phyloP scores from a whole-genome alignment of 352 stramenopile species.

The Pythium vanterpoolii region DNA sequence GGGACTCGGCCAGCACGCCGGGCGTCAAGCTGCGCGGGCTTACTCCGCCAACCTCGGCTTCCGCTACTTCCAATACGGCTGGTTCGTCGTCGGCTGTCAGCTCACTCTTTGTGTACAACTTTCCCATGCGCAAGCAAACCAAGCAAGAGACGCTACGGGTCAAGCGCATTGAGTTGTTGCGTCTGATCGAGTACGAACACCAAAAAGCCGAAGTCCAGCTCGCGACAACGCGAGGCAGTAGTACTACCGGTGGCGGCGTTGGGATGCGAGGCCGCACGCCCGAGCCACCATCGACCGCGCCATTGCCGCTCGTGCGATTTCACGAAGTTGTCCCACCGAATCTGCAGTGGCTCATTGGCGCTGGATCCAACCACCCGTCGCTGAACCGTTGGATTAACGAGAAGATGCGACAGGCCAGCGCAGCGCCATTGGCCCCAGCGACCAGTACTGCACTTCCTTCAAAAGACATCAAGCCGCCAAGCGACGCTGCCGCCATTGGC shows the following conservation, averaged over 20 bases:
- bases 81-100: neutral
- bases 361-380: conserved; percentile 43
- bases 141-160: conserved; percentile 43
- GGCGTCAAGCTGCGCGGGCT: conserved; percentile 62
- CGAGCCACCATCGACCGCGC: neutral
- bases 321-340: conserved; percentile 48
- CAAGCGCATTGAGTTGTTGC: conserved; percentile 57
- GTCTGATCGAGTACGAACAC: conserved; percentile 62
- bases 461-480: conserved; percentile 4
- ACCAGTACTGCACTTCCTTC: neutral
- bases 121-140: conserved; percentile 64
- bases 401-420: conserved; percentile 30
- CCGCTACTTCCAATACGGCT: neutral
- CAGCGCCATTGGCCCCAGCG: too few relatives aligned
- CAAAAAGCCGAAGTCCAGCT: conserved; percentile 42
- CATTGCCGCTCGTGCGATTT: conserved; percentile 33
- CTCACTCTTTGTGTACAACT: conserved; percentile 69
- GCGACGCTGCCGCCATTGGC: neutral
- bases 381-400: conserved; percentile 28
- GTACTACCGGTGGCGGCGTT: neutral
- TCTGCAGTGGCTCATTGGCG: conserved; percentile 58
- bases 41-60: conserved; percentile 17
- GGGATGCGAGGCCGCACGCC: neutral
- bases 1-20: conserved; percentile 77
- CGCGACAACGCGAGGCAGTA: neutral